Conservation (phyloP, 2,329 filamentous ascomycete species). For the Fusarium continuum region DNA sequence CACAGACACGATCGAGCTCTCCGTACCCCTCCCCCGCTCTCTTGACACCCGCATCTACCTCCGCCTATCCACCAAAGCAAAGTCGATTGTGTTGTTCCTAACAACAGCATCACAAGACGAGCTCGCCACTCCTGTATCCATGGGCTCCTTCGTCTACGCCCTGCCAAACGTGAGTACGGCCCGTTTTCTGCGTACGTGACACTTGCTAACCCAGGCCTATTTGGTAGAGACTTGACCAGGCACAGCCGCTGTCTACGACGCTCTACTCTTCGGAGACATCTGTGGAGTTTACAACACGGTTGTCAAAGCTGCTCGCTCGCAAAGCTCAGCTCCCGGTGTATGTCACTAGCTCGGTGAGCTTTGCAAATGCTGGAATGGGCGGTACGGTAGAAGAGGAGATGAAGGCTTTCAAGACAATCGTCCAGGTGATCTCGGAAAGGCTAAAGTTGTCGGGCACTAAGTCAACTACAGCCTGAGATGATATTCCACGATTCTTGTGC, state of each 20-base stretch:
- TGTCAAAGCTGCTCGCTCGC: constrained; percentile 84
- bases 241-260: constrained; percentile 77
- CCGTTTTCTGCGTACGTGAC: constrained; percentile 4
- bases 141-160: constrained; percentile 94
- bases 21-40: constrained; percentile 67
- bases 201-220: constrained; percentile 17
- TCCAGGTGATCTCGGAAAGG: constrained; percentile 66
- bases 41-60: constrained; percentile 69
- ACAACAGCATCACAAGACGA: constrained; percentile 66
- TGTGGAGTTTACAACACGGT: constrained; percentile 84
- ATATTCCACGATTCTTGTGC: neutral
- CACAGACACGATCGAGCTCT: constrained; percentile 54
- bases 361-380: constrained; percentile 77
- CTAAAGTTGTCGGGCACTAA: constrained; percentile 38
- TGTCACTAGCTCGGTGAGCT: constrained; percentile 86
- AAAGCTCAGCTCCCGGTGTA: constrained; percentile 81
- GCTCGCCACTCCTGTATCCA: constrained; percentile 58
- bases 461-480: neutral
- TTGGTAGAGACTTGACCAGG: constrained; percentile 60
- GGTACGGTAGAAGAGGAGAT: constrained; percentile 93
- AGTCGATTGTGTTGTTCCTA: constrained; percentile 68
- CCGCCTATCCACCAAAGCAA: constrained; percentile 66
- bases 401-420: constrained; percentile 81
- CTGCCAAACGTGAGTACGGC: constrained; percentile 78
- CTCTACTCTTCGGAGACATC: constrained; percentile 80